A percentile compares a stretch with the other conserved stretches of the same genome.
phyloP scores from a whole-genome alignment of 1,284 basidiomycete species.

The Microbotryum violaceum region DNA sequence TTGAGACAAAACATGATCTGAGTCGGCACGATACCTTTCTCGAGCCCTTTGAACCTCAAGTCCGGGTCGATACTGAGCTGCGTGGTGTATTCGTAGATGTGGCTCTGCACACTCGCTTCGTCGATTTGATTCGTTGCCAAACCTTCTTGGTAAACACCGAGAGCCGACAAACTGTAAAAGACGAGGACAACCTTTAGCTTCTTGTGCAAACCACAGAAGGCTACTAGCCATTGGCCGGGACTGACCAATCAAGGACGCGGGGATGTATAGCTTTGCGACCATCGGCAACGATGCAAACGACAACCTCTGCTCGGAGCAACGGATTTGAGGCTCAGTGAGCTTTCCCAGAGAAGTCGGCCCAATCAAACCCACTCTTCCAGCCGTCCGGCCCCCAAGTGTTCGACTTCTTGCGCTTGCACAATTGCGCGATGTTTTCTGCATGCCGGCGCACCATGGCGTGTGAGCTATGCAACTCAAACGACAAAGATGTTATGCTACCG shows the following conservation, averaged over 20 bases:
- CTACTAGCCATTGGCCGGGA: constrained; percentile 38
- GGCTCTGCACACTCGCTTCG: constrained; percentile 74
- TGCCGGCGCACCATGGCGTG: constrained; percentile 6
- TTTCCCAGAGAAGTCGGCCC: background rate
- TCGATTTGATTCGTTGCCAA: constrained; percentile 89
- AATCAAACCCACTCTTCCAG: constrained; percentile 73
- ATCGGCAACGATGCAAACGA: constrained; percentile 91
- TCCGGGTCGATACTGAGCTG: constrained; percentile 82
- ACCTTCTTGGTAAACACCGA: constrained; percentile 53
- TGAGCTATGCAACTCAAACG: too few relatives aligned
- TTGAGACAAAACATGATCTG: constrained; percentile 78
- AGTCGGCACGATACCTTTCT: constrained; percentile 83
- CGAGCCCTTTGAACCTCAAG: constrained; percentile 86
- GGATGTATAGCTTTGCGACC: constrained; percentile 88
- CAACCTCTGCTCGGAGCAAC: constrained; percentile 52
- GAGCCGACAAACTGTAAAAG: constrained; percentile 51
- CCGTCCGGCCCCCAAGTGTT: constrained; percentile 92
- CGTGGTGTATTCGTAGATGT: constrained; percentile 92
- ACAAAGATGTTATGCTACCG: background rate
- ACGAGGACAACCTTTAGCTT: constrained; percentile 44
- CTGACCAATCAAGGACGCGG: constrained; percentile 78
- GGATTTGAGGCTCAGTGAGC: background rate
- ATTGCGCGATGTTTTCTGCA: constrained; percentile 49
- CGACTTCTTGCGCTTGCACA: constrained; percentile 87
- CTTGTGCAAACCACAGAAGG: constrained; percentile 69